Percentiles rank a stretch among this genome's conserved stretches.
phyloP scores from a whole-genome alignment of 176 grass and related monocot species.

The Oryza nivara region DNA sequence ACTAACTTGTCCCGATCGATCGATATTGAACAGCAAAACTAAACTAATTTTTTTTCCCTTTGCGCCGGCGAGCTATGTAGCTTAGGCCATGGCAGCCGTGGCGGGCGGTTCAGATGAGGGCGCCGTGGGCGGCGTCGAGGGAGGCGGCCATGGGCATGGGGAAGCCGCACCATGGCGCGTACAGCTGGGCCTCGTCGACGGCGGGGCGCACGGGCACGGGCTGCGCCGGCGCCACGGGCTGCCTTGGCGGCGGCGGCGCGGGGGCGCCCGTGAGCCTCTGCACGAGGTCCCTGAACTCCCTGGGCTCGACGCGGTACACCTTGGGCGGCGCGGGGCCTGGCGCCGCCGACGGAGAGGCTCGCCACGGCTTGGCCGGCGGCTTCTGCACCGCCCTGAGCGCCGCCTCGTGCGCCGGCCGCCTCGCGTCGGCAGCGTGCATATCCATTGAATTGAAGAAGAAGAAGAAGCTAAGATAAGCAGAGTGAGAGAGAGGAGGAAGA shows the following conservation, averaged over 20 bases:
- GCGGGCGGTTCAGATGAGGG: not conserved
- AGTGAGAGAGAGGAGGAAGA: not conserved
- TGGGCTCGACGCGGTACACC: slow-evolving; percentile 66
- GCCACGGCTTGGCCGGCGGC: slow-evolving; percentile 44
- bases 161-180: slow-evolving; percentile 40
- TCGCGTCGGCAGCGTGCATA: not conserved
- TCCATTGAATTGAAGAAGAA: slow-evolving; percentile 10
- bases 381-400: slow-evolving; percentile 45
- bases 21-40: not conserved
- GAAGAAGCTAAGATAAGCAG: not conserved
- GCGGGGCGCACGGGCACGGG: slow-evolving; percentile 11
- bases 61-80: no score
- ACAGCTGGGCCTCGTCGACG: slow-evolving; percentile 16
- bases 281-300: slow-evolving; percentile 60
- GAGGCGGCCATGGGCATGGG: slow-evolving; percentile 19
- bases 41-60: not conserved
- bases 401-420: not conserved
- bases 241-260: not conserved
- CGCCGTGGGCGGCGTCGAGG: slow-evolving; percentile 12
- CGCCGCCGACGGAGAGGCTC: not conserved
- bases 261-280: slow-evolving; percentile 66
- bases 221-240: not conserved
- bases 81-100: no score
- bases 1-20: not conserved
- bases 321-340: slow-evolving; percentile 37